phyloP scores from a whole-genome alignment of 78 protist species.

The Monocercomonoides exilis region DNA sequence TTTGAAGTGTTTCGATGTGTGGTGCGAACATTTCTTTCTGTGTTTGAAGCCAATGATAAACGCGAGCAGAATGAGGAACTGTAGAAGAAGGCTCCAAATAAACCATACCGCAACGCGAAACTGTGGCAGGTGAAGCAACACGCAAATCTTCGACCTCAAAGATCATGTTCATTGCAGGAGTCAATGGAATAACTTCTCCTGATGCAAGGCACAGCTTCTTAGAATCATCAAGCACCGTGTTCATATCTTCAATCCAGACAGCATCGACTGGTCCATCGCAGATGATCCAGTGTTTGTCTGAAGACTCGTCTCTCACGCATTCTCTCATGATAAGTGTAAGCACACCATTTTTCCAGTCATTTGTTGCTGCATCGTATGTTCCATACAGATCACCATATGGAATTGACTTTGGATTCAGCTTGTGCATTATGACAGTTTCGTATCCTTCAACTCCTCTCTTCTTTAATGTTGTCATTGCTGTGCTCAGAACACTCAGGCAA shows the following conservation, averaged over 20 bases:
- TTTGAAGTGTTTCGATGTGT: not conserved
- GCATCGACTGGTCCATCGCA: constrained; percentile 88
- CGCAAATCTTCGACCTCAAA: constrained; percentile 62
- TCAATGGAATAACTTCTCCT: constrained; percentile 72
- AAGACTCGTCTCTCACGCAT: not conserved
- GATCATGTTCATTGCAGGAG: constrained; percentile 44
- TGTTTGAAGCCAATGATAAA: not conserved
- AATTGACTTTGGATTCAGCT: constrained; percentile 66
- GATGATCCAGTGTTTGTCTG: constrained; percentile 53
- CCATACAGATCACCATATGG: constrained; percentile 64
- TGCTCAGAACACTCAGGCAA: constrained; percentile 31
- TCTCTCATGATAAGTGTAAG: constrained; percentile 18
- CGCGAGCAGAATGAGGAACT: not conserved
- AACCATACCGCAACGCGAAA: constrained; percentile 73
- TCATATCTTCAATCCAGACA: constrained; percentile 88
- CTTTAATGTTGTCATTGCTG: constrained; percentile 38
- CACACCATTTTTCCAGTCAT: constrained; percentile 75
- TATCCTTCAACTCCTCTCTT: not conserved
- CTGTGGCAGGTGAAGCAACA: constrained; percentile 70
- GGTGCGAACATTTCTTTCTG: not conserved
- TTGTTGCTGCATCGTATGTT: constrained; percentile 46
- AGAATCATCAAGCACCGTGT: constrained; percentile 85
- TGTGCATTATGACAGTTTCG: not conserved
- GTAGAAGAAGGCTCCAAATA: constrained; percentile 35
- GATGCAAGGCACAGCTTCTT: constrained; percentile 82